Evolutionary conservation across 2,329 filamentous ascomycete species (phyloP).

Genomic region (Monilinia polystroma): DNA sequence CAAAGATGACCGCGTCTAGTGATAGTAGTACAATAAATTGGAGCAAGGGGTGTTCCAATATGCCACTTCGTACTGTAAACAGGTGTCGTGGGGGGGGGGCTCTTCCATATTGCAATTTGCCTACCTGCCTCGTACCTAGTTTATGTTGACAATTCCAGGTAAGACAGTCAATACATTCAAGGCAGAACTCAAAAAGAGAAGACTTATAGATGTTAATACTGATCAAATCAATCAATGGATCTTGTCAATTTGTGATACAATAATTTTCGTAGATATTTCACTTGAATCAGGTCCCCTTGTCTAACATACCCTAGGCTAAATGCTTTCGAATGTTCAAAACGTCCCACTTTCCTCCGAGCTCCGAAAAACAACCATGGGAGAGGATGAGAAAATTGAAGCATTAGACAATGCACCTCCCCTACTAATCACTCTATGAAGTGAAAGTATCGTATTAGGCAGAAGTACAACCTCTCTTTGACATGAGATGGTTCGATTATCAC

Average conservation of each 20-base stretch:
- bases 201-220: background rate
- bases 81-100: background rate
- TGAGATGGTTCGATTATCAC: background rate
- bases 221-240: background rate
- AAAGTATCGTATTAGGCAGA: too few relatives aligned
- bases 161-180: background rate
- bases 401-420: too few relatives aligned
- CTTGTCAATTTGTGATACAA: background rate
- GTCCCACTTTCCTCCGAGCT: constrained; percentile 10
- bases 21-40: constrained; percentile 3
- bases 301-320: constrained; percentile 8
- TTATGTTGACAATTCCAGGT: background rate
- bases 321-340: background rate
- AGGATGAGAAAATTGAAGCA: background rate
- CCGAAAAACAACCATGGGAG: constrained; percentile 14
- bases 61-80: background rate
- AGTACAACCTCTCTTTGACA: background rate
- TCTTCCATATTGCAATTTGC: constrained; percentile 12
- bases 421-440: too few relatives aligned
- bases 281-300: constrained; percentile 9
- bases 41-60: constrained; percentile 1
- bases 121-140: background rate
- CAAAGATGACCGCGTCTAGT: constrained; percentile 10
- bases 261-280: background rate
- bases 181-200: background rate